Evolutionary conservation across 148 eudicot genomes (phyloP), one percentile per base, ranked within the genome.

Genomic region (Linanthus parryae): DNA sequence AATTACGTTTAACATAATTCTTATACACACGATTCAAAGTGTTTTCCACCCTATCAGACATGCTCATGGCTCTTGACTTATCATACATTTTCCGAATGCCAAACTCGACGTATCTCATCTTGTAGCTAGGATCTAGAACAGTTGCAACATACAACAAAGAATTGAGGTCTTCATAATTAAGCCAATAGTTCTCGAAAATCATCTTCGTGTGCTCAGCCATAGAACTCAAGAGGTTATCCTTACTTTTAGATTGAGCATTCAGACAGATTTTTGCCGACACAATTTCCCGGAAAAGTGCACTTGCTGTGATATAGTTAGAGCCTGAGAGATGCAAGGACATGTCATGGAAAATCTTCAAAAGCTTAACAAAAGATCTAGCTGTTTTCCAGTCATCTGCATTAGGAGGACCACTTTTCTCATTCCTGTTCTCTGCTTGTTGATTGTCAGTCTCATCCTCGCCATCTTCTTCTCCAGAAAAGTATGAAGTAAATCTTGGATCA

Each of bases 81-180:
- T 7, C 19, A 35, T 52, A 35, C 6, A 12, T 1, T 52, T 22
- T 35, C 5, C 2, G 8, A 5, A 22, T 22, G 2, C 28, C 15
- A 36, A 19, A 36, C 2, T 0, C 14, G 0, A 23, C 28, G 35
- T 20, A 52, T 2, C 7, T n/a, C 13, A 52, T 33, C 13, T 52
- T 52, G 27, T 52, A 52, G 1, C 3, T 18, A 12, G 20, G 56
- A 52, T 52, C 43, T 12, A 52, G 41, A 12, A 52, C 56, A n/a
- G 14, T 3, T 7, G 29, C 42, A 34, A 28, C 2, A 0, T 29
- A 0, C 7, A 18, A 30, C n/a, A 29, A 28, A 1, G 7, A 0
- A 2, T 34, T 51, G 2, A 37, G 0, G 3, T 37, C 37, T 7
- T 23, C 44, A 36, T n/a, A n/a, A 1, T 37, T 25, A 0, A n/a